phyloP scores from a whole-genome alignment of 495 filamentous ascomycete genomes.

The Poronia punctata region DNA sequence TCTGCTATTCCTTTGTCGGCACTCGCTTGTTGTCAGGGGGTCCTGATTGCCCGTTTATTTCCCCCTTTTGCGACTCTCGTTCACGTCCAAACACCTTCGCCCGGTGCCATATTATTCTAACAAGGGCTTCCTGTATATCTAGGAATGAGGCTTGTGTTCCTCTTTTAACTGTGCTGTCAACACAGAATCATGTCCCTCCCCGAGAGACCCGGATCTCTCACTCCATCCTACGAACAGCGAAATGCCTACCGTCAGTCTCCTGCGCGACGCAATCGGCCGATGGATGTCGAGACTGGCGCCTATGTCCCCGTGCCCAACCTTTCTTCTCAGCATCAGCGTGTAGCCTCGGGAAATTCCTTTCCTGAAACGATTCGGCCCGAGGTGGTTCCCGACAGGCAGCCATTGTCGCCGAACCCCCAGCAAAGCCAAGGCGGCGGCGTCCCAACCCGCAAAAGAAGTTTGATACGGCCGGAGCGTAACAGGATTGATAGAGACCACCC shows the following conservation, averaged over 20 bases:
- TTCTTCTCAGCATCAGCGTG: slow-evolving; percentile 38
- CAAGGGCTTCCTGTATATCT: too few relatives aligned
- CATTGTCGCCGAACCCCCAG: slow-evolving; percentile 37
- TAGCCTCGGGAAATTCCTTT: slow-evolving; percentile 41
- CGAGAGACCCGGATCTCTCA: slow-evolving; percentile 53
- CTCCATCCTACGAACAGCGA: slow-evolving; percentile 53
- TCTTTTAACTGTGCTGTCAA: slow-evolving; percentile 2
- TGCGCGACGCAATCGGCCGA: slow-evolving; percentile 53
- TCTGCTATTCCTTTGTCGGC: too few relatives aligned
- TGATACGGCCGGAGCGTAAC: slow-evolving; percentile 82
- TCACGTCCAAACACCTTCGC: too few relatives aligned
- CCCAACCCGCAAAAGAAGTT: slow-evolving; percentile 63
- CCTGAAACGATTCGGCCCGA: slow-evolving; percentile 44
- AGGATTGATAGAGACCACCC: slow-evolving; percentile 77
- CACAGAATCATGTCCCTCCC: slow-evolving; percentile 57
- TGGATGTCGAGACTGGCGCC: slow-evolving; percentile 58
- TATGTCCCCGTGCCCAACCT: slow-evolving; percentile 35
- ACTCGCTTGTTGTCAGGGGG: too few relatives aligned
- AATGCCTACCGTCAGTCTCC: slow-evolving; percentile 59
- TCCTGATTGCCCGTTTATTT: too few relatives aligned
- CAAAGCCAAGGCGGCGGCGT: slow-evolving; percentile 18
- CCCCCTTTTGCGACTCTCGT: too few relatives aligned
- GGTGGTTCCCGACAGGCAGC: slow-evolving; percentile 37
- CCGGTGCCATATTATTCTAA: too few relatives aligned
- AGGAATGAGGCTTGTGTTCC: background rate